These are phyloP conservation scores for Pseudogymnoascus sp. DNA, from an alignment of 2,329 filamentous ascomycete species.

Conservation along the genomic window DNA sequence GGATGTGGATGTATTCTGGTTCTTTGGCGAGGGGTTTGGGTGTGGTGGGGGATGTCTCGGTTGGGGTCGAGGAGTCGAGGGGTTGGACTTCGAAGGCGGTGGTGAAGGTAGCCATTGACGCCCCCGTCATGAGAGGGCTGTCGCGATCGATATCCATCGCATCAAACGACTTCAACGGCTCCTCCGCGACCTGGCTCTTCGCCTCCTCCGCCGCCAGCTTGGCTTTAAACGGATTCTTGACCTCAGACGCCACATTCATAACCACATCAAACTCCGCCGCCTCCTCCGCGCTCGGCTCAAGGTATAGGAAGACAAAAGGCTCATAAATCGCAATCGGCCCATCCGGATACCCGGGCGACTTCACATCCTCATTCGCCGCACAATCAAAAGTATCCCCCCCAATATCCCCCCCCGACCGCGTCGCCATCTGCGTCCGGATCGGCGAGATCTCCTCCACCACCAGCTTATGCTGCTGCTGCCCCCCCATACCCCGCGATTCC, in stretches of 20 bases:
- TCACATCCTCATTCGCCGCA: constrained; percentile 68
- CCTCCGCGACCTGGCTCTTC: constrained; percentile 22
- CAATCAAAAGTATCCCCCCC: constrained; percentile 56
- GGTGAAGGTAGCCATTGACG: constrained; percentile 47
- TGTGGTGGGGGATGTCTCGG: constrained; percentile 40
- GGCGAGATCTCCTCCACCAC: constrained; percentile 34
- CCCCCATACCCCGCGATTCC: constrained; percentile 10
- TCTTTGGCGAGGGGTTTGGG: constrained; percentile 45
- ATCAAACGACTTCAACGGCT: constrained; percentile 23
- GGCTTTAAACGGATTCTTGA: constrained; percentile 61
- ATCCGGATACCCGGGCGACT: constrained; percentile 73
- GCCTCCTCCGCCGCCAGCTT: constrained; percentile 26
- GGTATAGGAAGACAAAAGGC: constrained; percentile 67
- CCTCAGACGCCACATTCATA: constrained; percentile 76
- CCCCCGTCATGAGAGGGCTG: constrained; percentile 41
- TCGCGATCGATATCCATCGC: constrained; percentile 25
- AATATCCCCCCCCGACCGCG: constrained; percentile 40
- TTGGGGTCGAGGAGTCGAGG: constrained; percentile 16
- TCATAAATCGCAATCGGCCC: constrained; percentile 76
- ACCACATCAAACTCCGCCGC: constrained; percentile 72
- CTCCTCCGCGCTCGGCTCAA: constrained; percentile 71
- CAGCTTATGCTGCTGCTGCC: constrained; percentile 17
- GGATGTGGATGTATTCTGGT: constrained; percentile 80
- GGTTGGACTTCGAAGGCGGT: constrained; percentile 52
- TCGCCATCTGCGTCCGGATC: constrained; percentile 54